Evolutionary conservation across 1,284 basidiomycete species (phyloP), one percentile per base, ranked within the genome.

Genomic region (Laetiporus sulphureus): DNA sequence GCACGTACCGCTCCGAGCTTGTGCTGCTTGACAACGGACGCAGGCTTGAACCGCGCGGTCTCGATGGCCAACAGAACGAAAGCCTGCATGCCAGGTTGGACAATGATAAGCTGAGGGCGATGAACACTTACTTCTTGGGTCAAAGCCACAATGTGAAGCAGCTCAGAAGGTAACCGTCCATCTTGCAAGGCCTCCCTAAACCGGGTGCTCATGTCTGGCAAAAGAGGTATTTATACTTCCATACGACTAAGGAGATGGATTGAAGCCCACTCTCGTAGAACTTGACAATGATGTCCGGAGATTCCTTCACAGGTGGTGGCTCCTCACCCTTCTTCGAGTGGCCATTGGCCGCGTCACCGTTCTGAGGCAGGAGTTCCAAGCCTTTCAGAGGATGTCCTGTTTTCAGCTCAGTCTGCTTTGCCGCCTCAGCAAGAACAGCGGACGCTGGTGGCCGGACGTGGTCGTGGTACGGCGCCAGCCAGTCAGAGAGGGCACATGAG

Each of bases 401-500:
- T 60, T 83, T 86, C 36, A 77, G 60, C 55, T 84, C 78, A 0
- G 77, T 74, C 55, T 77, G 72, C 50, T 78, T 83, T 3, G 79
- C 73, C 18, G 79, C 81, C 57, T 87, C 84, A 5, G 83, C 83
- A 20, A 86, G 65, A 20, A 86, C 82, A 8, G 73, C 71, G 3
- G 74, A 63, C 1, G 84, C 75, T 19, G 77, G 77, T 8, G 83
- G 85, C 5, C 85, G 79, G 24, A 74, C 68, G 52, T 83, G 67
- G 45, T 84, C 69, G 49, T 88, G 83, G 56, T 84, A 79, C 6
- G 81, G 82, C 46, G 76, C 79, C 16, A 88, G 67, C 86, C 86
- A 90, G 40, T 78, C 71, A 25, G 79, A 72, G 33, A 89, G 60
- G 5, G 73, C 72, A 23, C 64, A 66, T 8, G 75, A 72, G 58